These are phyloP conservation scores for Niebla homalea DNA, from an alignment of 495 filamentous ascomycete species.

Conservation along the genomic window DNA sequence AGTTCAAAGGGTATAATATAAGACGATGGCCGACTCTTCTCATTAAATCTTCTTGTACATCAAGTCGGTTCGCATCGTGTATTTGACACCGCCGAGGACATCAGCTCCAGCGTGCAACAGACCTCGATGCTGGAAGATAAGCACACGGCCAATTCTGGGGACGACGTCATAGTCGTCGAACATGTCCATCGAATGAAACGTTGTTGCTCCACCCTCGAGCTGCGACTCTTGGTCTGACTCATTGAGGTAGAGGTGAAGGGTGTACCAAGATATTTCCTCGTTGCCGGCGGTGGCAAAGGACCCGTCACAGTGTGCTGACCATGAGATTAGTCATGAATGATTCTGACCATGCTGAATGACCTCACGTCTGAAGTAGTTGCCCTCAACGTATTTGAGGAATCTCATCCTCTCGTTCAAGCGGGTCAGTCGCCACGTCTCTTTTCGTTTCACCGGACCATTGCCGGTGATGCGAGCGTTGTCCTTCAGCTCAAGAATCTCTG, in stretches of 20 bases:
- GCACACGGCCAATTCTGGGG: slow-evolving; percentile 55
- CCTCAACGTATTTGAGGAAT: slow-evolving; percentile 64
- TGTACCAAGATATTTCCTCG: slow-evolving; percentile 51
- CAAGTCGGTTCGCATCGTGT: slow-evolving; percentile 64
- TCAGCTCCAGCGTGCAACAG: slow-evolving; percentile 65
- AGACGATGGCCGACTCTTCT: background rate
- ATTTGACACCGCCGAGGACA: slow-evolving; percentile 58
- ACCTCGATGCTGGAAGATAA: slow-evolving; percentile 63
- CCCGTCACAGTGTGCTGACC: slow-evolving; percentile 60
- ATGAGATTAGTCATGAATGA: background rate
- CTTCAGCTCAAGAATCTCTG: slow-evolving; percentile 26
- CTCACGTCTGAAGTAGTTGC: slow-evolving; percentile 61
- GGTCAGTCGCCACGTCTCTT: slow-evolving; percentile 40
- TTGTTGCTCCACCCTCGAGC: slow-evolving; percentile 21
- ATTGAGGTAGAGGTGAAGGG: slow-evolving; percentile 77
- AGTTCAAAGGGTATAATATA: background rate
- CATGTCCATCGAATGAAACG: slow-evolving; percentile 15
- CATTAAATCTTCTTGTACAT: slow-evolving; percentile 39
- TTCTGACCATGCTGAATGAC: slow-evolving; percentile 4
- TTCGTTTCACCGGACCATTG: slow-evolving; percentile 27
- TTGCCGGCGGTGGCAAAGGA: slow-evolving; percentile 46
- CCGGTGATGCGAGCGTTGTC: slow-evolving; percentile 34
- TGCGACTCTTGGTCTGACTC: slow-evolving; percentile 23
- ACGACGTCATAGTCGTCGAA: slow-evolving; percentile 34
- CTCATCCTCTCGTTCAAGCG: slow-evolving; percentile 66